Evolutionary conservation across 208 protist species (phyloP).

Genomic region (Wallacemonas rigidus): DNA sequence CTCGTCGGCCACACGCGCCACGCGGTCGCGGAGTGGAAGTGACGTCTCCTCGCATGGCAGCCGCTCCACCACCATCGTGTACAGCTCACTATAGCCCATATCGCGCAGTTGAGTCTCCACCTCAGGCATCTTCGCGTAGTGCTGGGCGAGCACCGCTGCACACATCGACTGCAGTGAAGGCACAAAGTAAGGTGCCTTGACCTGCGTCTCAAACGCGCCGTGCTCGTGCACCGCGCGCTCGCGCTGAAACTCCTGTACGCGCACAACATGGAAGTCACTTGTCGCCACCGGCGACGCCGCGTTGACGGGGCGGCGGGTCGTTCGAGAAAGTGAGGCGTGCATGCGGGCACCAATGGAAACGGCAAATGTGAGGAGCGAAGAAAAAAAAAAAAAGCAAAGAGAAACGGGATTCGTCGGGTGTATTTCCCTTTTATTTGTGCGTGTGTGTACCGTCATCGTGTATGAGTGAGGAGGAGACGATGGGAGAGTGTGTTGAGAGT

Average conservation of each 20-base stretch:
- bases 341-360: background rate
- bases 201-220: slow-evolving; percentile 29
- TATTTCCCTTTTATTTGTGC: no score
- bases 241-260: slow-evolving; percentile 50
- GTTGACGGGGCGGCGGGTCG: slow-evolving; percentile 2
- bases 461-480: no score
- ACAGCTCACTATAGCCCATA: slow-evolving; percentile 46
- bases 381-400: slow-evolving; percentile 20
- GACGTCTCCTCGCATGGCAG: slow-evolving; percentile 40
- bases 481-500: no score
- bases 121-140: slow-evolving; percentile 55
- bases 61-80: slow-evolving; percentile 66
- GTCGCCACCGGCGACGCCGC: background rate
- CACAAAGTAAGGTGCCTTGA: slow-evolving; percentile 72
- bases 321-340: slow-evolving; percentile 10
- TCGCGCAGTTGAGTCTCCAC: slow-evolving; percentile 58
- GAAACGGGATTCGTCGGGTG: background rate
- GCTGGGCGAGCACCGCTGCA: slow-evolving; percentile 64
- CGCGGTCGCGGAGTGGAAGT: slow-evolving; percentile 9
- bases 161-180: slow-evolving; percentile 73
- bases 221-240: slow-evolving; percentile 23
- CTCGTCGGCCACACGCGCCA: slow-evolving; percentile 42
- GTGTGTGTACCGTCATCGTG: no score
- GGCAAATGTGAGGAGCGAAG: background rate
- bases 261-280: slow-evolving; percentile 73